A percentile compares a stretch with the other conserved stretches of the same genome.
These are phyloP conservation scores for Takakia lepidozioides DNA, from an alignment of 225 moss, liverwort and hornwort genomes.

Conservation along the genomic window DNA sequence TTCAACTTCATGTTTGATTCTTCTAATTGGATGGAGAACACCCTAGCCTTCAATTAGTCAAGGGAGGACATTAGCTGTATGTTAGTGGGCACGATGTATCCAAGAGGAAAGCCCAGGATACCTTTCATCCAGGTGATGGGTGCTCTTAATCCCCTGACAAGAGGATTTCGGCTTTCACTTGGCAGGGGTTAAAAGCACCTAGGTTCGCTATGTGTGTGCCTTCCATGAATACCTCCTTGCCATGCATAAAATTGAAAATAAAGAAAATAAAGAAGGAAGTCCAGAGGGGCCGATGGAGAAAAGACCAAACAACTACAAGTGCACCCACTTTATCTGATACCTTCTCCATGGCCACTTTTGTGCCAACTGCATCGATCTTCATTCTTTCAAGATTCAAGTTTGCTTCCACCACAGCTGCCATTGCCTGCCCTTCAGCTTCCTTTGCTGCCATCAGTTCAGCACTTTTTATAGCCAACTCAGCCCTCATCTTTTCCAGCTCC, in stretches of 20 bases:
- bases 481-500: conserved; percentile 18
- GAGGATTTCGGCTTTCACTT: too few species aligned
- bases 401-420: conserved; percentile 6
- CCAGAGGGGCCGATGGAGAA: background rate
- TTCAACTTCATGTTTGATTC: conserved; percentile 16
- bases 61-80: too few species aligned
- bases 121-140: too few species aligned
- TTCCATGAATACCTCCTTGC: too few species aligned
- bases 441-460: conserved; percentile 17
- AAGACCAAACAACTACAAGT: background rate
- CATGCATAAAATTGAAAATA: too few species aligned
- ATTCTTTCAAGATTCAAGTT: conserved; percentile 8
- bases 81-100: too few species aligned
- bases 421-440: conserved; percentile 17
- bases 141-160: too few species aligned
- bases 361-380: conserved; percentile 24
- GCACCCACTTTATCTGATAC: conserved; percentile 10
- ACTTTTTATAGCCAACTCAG: conserved; percentile 22
- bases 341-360: conserved; percentile 18
- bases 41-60: conserved; percentile 31
- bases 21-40: conserved; percentile 22
- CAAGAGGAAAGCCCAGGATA: too few species aligned
- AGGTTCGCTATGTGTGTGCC: too few species aligned
- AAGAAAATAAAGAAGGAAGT: background rate
- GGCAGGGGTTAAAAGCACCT: too few species aligned